These are phyloP conservation scores for Avena insularis DNA, from an alignment of 176 grass and related monocot species.

Conservation along the genomic window DNA sequence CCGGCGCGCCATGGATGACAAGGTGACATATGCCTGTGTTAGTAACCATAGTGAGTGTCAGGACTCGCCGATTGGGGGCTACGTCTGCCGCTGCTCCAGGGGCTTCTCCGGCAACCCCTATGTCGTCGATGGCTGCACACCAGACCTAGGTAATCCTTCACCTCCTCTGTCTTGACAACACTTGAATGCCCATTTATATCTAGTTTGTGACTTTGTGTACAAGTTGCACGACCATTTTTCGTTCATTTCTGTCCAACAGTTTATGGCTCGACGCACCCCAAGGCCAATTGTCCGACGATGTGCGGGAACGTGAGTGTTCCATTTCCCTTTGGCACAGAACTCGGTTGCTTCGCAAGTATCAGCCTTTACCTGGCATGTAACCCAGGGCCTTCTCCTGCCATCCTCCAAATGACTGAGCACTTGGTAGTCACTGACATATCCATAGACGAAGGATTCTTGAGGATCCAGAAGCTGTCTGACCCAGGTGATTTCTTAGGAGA, in stretches of 20 bases:
- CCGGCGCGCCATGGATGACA: background rate
- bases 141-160: background rate
- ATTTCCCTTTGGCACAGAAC: conserved; percentile 44
- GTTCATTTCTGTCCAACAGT: background rate
- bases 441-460: background rate
- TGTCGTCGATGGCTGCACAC: background rate
- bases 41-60: conserved; percentile 29
- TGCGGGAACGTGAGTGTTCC: conserved; percentile 25
- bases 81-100: background rate
- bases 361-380: conserved; percentile 16
- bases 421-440: conserved; percentile 19
- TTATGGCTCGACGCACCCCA: conserved; percentile 6
- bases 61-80: conserved; percentile 7
- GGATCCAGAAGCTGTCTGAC: conserved; percentile 4
- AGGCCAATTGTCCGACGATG: conserved; percentile 4
- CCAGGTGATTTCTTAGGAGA: background rate
- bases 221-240: background rate
- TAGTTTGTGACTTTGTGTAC: background rate
- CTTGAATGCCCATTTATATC: background rate
- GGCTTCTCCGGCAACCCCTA: conserved; percentile 29
- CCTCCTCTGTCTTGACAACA: background rate
- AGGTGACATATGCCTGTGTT: background rate
- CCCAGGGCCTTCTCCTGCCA: conserved; percentile 10
- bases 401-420: conserved; percentile 14
- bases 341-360: conserved; percentile 19